Evolutionary conservation across 129 eudicot species (phyloP).

Genomic region (Logfia minima): DNA sequence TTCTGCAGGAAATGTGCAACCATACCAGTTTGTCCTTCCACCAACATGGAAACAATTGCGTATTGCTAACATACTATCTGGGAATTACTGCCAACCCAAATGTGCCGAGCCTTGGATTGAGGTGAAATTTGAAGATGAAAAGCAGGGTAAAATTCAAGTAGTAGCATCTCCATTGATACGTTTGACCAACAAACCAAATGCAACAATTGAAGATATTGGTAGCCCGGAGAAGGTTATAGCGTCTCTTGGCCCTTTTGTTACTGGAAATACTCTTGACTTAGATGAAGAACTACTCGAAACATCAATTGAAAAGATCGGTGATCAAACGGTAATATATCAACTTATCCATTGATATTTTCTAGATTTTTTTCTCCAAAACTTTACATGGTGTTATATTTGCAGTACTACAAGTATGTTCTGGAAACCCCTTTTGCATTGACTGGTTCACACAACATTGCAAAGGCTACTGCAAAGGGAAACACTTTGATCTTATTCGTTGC

Average conservation of each 20-base stretch:
- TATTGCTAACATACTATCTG: slow-evolving; percentile 88
- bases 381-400: slow-evolving; percentile 30
- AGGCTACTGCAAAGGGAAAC: slow-evolving; percentile 94
- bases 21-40: slow-evolving; percentile 81
- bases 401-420: slow-evolving; percentile 86
- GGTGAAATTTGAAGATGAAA: slow-evolving; percentile 97
- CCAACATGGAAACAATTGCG: slow-evolving; percentile 94
- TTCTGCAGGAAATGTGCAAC: slow-evolving; percentile 94
- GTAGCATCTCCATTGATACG: slow-evolving; percentile 96
- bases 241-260: slow-evolving; percentile 96
- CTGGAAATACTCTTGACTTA: slow-evolving; percentile 80
- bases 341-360: neutral
- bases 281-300: slow-evolving; percentile 92
- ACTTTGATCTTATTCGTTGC: slow-evolving; percentile 85
- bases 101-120: slow-evolving; percentile 99
- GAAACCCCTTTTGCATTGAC: slow-evolving; percentile 96
- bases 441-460: slow-evolving; percentile 96
- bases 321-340: slow-evolving; percentile 75
- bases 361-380: neutral
- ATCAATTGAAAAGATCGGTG: slow-evolving; percentile 74
- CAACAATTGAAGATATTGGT: slow-evolving; percentile 94
- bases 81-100: slow-evolving; percentile 97
- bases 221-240: slow-evolving; percentile 89
- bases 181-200: slow-evolving; percentile 89
- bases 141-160: slow-evolving; percentile 91